These are phyloP conservation scores for Colletotrichum sublineola DNA, from an alignment of 2,329 filamentous ascomycete genomes.

Conservation along the genomic window DNA sequence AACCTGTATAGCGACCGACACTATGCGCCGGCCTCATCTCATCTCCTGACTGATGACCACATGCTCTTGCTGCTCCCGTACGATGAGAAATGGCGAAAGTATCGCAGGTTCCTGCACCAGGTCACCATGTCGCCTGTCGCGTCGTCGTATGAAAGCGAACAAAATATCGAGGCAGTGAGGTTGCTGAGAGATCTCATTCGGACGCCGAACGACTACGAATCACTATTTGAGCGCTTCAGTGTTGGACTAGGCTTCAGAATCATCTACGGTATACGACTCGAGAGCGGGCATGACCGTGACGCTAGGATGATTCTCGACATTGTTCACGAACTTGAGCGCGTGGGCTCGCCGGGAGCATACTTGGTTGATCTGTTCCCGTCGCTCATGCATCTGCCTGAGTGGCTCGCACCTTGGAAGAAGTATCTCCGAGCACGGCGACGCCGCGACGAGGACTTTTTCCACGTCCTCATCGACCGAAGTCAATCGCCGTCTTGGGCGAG, in stretches of 20 bases:
- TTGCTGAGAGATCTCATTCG: conserved; percentile 51
- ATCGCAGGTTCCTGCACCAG: conserved; percentile 46
- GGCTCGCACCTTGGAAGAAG: conserved; percentile 46
- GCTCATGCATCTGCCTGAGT: conserved; percentile 48
- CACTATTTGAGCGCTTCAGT: conserved; percentile 56
- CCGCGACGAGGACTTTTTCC: conserved; percentile 36
- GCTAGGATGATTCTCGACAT: conserved; percentile 51
- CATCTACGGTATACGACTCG: conserved; percentile 53
- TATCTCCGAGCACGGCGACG: conserved; percentile 39
- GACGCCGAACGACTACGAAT: conserved; percentile 52
- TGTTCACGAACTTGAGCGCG: conserved; percentile 51
- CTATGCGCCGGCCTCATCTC: conserved; percentile 51
- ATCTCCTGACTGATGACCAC: conserved; percentile 49
- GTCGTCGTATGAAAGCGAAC: conserved; percentile 48
- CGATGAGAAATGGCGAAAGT: conserved; percentile 41
- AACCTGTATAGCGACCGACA: conserved; percentile 54
- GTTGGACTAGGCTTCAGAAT: conserved; percentile 57
- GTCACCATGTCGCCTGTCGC: conserved; percentile 50
- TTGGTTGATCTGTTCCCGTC: conserved; percentile 51
- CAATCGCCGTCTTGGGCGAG: conserved; percentile 30
- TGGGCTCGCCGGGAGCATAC: conserved; percentile 49
- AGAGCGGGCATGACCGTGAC: conserved; percentile 50
- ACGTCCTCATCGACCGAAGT: conserved; percentile 36
- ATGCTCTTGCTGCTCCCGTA: conserved; percentile 50
- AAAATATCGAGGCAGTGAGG: conserved; percentile 49